Percentiles rank a stretch among this genome's conserved stretches.
Conservation (phyloP, 148 eudicot genomes). For the Rhododendron ovatum region DNA sequence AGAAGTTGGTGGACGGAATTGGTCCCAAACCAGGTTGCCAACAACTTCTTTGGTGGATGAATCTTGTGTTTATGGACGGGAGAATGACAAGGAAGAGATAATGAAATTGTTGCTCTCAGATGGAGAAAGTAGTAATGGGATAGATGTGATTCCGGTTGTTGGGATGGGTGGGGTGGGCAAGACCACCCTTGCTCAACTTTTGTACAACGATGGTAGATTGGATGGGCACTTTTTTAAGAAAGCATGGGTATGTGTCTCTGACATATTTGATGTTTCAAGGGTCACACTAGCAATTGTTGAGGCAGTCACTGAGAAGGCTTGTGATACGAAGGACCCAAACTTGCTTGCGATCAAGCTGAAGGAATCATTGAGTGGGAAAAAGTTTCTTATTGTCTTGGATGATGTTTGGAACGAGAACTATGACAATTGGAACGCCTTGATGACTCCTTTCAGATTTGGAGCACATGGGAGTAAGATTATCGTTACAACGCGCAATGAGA, state of each 20-base stretch:
- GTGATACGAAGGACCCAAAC: not conserved
- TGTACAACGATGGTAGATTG: not conserved
- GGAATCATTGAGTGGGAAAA: no score
- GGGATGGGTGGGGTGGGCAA: not conserved
- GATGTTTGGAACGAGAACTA: no score
- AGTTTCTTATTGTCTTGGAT: no score
- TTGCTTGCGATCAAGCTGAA: not conserved
- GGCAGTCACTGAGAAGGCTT: not conserved
- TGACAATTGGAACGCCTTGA: no score
- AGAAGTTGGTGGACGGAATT: not conserved
- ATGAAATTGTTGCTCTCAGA: no score
- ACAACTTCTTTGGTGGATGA: not conserved
- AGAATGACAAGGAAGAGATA: not conserved
- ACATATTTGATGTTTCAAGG: not conserved
- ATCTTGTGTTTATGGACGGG: not conserved
- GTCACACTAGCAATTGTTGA: not conserved
- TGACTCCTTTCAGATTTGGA: no score
- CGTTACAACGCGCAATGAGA: no score
- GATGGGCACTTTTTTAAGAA: not conserved
- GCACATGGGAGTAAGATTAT: no score
- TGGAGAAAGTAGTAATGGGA: not conserved
- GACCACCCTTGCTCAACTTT: no score
- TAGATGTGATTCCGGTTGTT: not conserved
- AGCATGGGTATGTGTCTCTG: constrained; percentile 14
- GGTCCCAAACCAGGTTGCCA: not conserved